Evolutionary conservation across 805 yeast genomes (phyloP), one percentile per base, ranked within the genome.

Genomic region (Teunomyces panamensis): DNA sequence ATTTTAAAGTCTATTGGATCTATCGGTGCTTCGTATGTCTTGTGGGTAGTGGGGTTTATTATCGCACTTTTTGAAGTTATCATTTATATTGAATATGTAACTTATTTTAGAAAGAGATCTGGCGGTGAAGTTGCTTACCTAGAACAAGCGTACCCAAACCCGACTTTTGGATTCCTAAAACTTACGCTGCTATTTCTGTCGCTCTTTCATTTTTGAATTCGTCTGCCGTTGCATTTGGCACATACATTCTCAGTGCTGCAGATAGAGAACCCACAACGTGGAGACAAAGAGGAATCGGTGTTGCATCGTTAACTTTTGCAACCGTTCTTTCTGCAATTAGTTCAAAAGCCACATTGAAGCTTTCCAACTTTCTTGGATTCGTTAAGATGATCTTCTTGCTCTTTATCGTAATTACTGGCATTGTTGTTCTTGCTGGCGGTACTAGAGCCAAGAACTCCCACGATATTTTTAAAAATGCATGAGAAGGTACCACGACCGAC

Each of bases 1-100:
- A 75, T 85, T 48, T 74, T 75, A n/a, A 61, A 58, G n/a, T 64
- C 73, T 1, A 63, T 72, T 46, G 78, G 78, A 1, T 69, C 75
- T 1, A 55, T 74, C 39, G 79, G 79, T 29, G 68, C 74, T 9
- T 56, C 73, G 4, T 74, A 73, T 45, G 66, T 74, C 3, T 56
- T 74, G n/a, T 74, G 79, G 78, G 54, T 68, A 2, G 55, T 60
- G 17, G 74, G 79, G 9, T 73, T 65, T 49, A 42, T 73, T 29
- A 67, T 75, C 44, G 67, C 75, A 5, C 46, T 72, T 13, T 59
- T 69, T 29, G 68, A 69, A 42, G 57, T 71, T 29, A 57, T 59
- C 35, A 65, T 74, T 29, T 72, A 71, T 52, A 64, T 73, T 34
- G 78, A 75, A 50, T 75, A 59, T 52, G 71, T 68, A 28, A 65